Conservation (phyloP, 2,329 filamentous ascomycete species). For the Aspergillus ruber region DNA sequence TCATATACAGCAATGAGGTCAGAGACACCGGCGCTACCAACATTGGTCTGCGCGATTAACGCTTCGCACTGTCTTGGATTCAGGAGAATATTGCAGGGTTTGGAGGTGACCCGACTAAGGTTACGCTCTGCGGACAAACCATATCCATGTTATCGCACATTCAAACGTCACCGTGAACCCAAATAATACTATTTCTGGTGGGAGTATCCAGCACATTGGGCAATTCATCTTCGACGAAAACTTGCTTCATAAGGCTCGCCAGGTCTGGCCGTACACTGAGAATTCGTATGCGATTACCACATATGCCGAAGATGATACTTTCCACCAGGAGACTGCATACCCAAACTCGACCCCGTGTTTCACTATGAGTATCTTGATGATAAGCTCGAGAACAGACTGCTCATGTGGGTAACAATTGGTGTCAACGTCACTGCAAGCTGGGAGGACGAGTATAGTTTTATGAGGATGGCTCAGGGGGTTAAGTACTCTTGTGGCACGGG, state of each 20-base stretch:
- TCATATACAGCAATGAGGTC: conserved; percentile 24
- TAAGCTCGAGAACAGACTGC: conserved; percentile 39
- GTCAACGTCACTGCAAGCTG: background rate
- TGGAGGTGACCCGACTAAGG: conserved; percentile 3
- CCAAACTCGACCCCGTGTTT: conserved; percentile 50
- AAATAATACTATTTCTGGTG: conserved; percentile 36
- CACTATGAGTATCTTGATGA: conserved; percentile 52
- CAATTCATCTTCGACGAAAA: conserved; percentile 57
- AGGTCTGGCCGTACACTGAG: conserved; percentile 24
- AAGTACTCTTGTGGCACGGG: background rate
- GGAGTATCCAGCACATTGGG: conserved; percentile 51
- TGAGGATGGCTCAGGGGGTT: background rate
- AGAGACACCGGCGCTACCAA: conserved; percentile 29
- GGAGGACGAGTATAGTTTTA: background rate
- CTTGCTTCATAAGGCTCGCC: conserved; percentile 46
- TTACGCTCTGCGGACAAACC: conserved; percentile 14
- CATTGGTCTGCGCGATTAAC: conserved; percentile 53
- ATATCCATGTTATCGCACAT: conserved; percentile 42
- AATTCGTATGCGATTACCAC: conserved; percentile 25
- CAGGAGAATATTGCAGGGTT: conserved; percentile 16
- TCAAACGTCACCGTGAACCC: conserved; percentile 21
- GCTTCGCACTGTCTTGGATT: conserved; percentile 55
- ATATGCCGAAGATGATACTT: conserved; percentile 39
- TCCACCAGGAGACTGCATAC: conserved; percentile 39
- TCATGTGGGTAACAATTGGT: background rate